Percentiles rank a stretch among this genome's conserved stretches.
These are phyloP conservation scores for Hemileccinum hortonii DNA, from an alignment of 1,284 basidiomycete genomes.

Conservation along the genomic window DNA sequence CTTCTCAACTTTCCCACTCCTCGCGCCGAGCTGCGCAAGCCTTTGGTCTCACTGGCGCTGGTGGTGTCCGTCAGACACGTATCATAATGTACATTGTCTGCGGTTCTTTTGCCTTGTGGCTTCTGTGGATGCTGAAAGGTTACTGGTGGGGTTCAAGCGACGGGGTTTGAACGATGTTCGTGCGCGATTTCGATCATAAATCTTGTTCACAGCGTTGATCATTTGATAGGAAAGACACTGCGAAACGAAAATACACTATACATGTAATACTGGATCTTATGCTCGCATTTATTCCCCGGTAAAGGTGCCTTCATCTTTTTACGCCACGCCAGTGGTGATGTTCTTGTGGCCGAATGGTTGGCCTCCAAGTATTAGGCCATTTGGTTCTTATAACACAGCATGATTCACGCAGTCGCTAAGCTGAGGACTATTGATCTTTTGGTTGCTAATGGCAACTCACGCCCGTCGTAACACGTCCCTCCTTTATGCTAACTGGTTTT, in stretches of 20 bases:
- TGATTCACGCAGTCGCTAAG: background rate
- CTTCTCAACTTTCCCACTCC: conserved; percentile 57
- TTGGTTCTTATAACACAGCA: background rate
- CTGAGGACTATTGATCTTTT: too few relatives aligned
- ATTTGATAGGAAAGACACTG: background rate
- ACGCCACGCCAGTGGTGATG: background rate
- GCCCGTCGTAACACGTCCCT: too few relatives aligned
- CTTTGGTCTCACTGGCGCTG: conserved; percentile 60
- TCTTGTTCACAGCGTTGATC: background rate
- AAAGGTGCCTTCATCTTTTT: background rate
- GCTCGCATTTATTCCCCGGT: background rate
- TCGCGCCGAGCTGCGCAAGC: conserved; percentile 66
- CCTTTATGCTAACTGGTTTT: too few relatives aligned
- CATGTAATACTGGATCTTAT: conserved; percentile 9
- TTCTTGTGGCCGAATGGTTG: background rate
- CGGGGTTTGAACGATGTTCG: conserved; percentile 12
- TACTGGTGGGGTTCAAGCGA: conserved; percentile 29
- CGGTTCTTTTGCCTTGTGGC: conserved; percentile 43
- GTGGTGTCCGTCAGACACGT: conserved; percentile 64
- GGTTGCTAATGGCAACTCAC: too few relatives aligned
- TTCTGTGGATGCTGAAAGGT: conserved; percentile 38
- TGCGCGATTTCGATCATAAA: conserved; percentile 10
- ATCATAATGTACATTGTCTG: conserved; percentile 60
- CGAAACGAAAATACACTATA: background rate
- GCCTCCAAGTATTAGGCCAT: background rate